Evolutionary conservation across 441 rosid genomes (phyloP).

Genomic region (Pelargonium myrrhifolium): DNA sequence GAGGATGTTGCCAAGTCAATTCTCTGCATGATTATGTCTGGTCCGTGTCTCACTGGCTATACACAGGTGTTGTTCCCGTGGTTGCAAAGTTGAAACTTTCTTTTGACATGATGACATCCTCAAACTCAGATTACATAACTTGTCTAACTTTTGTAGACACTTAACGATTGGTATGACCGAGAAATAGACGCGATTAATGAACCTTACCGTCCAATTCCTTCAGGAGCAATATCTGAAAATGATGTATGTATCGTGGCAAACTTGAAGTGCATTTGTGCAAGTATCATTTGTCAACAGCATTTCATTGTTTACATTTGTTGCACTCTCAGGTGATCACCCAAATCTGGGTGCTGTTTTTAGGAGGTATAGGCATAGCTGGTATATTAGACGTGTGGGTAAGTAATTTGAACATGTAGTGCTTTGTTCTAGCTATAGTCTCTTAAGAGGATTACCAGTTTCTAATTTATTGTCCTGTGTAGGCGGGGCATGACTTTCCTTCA

Average conservation of each 20-base stretch:
- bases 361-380: constrained; percentile 76
- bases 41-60: constrained; percentile 94
- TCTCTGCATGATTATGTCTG: constrained; percentile 92
- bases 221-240: constrained; percentile 83
- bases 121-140: constrained; percentile 14
- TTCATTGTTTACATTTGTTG: constrained; percentile 6
- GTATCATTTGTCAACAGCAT: not conserved
- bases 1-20: constrained; percentile 90
- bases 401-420: constrained; percentile 16
- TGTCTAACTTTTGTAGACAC: constrained; percentile 42
- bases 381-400: constrained; percentile 87
- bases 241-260: constrained; percentile 43
- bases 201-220: constrained; percentile 96
- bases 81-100: constrained; percentile 5
- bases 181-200: constrained; percentile 95
- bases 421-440: constrained; percentile 8
- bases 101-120: constrained; percentile 17
- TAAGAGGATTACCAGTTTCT: constrained; percentile 13
- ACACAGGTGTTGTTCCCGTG: constrained; percentile 56
- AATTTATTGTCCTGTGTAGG: constrained; percentile 43
- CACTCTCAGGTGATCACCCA: constrained; percentile 66
- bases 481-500: constrained; percentile 74
- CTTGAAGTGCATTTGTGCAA: not conserved
- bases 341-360: constrained; percentile 79
- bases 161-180: constrained; percentile 92